Conservation (phyloP, 192 early-diverging fungal species). For the Coemansia sp. region DNA sequence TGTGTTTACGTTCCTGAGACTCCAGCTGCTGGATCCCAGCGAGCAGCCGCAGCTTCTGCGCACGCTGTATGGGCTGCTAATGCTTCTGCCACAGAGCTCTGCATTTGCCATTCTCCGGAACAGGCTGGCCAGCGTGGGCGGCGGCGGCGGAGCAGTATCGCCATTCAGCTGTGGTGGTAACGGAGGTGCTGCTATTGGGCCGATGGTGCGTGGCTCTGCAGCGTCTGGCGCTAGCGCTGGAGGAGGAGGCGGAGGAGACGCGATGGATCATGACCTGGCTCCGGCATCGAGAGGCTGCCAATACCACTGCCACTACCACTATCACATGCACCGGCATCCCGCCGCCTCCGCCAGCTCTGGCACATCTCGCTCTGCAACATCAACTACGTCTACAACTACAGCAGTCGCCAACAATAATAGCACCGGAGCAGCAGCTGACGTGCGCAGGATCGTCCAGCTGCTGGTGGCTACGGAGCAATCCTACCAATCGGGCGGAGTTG, state of each 20-base stretch:
- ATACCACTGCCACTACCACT: slow-evolving; percentile 33
- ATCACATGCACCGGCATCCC: slow-evolving; percentile 16
- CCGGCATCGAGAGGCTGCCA: slow-evolving; percentile 6
- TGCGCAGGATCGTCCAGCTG: slow-evolving; percentile 7
- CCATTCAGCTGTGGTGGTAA: background rate
- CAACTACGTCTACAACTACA: too few species aligned
- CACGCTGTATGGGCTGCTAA: slow-evolving; percentile 92
- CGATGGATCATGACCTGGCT: background rate
- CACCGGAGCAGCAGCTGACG: background rate
- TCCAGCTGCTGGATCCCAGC: slow-evolving; percentile 93
- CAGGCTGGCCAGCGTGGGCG: slow-evolving; percentile 80
- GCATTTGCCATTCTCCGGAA: slow-evolving; percentile 96
- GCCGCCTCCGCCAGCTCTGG: background rate
- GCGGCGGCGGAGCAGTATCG: slow-evolving; percentile 3
- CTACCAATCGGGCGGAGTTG: background rate
- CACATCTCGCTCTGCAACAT: background rate
- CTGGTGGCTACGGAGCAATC: slow-evolving; percentile 2
- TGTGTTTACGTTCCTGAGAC: slow-evolving; percentile 92
- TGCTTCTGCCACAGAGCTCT: slow-evolving; percentile 95
- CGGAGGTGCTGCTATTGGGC: background rate
- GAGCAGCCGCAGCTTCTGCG: slow-evolving; percentile 88
- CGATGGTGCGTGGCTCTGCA: background rate
- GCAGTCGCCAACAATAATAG: background rate
- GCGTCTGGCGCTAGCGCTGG: background rate
- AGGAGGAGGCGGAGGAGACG: background rate